Conservation (phyloP, 1,139 yeast species). For the Saccharomyces pastorianus region DNA sequence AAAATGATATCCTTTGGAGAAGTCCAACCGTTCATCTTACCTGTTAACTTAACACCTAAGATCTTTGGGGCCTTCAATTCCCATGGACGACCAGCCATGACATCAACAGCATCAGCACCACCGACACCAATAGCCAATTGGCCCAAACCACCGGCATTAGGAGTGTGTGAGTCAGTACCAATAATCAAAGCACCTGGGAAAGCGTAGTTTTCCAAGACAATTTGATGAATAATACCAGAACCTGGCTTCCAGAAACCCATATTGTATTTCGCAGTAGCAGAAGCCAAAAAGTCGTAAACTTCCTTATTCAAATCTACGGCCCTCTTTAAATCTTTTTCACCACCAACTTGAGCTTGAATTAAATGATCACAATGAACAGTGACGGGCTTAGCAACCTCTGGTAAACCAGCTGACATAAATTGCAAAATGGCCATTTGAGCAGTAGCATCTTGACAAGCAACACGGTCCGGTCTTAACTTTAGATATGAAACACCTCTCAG, state of each 20-base stretch:
- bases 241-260: constrained; percentile 99
- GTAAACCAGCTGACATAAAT: constrained; percentile 96
- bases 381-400: constrained; percentile 90
- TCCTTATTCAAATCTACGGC: constrained; percentile 92
- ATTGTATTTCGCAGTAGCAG: constrained; percentile 95
- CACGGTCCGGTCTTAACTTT: constrained; percentile 97
- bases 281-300: constrained; percentile 88
- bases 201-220: constrained; percentile 93
- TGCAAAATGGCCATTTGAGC: constrained; percentile 99
- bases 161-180: constrained; percentile 98
- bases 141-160: constrained; percentile 99
- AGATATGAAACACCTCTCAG: constrained; percentile 94
- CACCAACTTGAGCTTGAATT: constrained; percentile 96
- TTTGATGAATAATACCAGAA: constrained; percentile 97
- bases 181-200: constrained; percentile 96
- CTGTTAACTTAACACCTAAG: constrained; percentile 94
- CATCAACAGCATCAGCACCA: constrained; percentile 99
- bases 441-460: constrained; percentile 99
- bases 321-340: constrained; percentile 84
- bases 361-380: constrained; percentile 99
- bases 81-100: constrained; percentile 92
- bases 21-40: constrained; percentile 94
- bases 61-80: constrained; percentile 98
- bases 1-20: constrained; percentile 97
- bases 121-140: constrained; percentile 99